Percentiles rank a stretch among this genome's conserved stretches.
Evolutionary conservation across 129 eudicot genomes (phyloP).

Genomic region (Chrysanthemum seticuspe): DNA sequence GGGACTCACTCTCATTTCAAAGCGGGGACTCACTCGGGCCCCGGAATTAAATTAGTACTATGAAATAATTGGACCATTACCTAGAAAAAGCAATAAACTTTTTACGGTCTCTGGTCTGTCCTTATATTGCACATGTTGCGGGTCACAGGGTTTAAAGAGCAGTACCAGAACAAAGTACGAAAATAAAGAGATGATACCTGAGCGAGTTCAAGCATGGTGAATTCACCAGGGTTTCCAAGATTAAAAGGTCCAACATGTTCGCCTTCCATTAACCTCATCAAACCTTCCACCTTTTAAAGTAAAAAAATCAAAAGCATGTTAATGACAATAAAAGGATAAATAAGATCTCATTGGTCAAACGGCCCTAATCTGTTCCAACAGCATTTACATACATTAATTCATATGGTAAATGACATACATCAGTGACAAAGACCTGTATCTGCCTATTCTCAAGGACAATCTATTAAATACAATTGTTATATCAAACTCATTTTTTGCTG

Average conservation of each 20-base stretch:
- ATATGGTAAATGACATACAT: background rate
- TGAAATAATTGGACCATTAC: background rate
- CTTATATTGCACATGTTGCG: too few species aligned
- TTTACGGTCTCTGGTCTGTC: too few species aligned
- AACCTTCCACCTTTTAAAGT: conserved; percentile 75
- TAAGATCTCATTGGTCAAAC: background rate
- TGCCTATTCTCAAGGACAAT: background rate
- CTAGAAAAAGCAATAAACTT: background rate
- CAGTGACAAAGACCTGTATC: background rate
- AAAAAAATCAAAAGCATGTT: conserved; percentile 9
- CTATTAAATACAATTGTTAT: background rate
- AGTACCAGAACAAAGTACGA: too few species aligned
- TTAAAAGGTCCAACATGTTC: conserved; percentile 95
- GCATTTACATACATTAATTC: background rate
- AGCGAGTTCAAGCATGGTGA: conserved; percentile 98
- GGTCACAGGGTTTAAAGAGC: too few species aligned
- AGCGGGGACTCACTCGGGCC: background rate
- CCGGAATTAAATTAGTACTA: background rate
- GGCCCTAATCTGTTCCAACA: background rate
- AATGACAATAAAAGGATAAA: background rate
- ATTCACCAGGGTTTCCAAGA: conserved; percentile 99
- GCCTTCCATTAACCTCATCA: conserved; percentile 95
- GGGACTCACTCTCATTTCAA: background rate
- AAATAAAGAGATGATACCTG: conserved; percentile 43
- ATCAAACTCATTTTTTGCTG: background rate